Evolutionary conservation across 306 rosid genomes (phyloP).

Genomic region (Trifolium subterraneum): DNA sequence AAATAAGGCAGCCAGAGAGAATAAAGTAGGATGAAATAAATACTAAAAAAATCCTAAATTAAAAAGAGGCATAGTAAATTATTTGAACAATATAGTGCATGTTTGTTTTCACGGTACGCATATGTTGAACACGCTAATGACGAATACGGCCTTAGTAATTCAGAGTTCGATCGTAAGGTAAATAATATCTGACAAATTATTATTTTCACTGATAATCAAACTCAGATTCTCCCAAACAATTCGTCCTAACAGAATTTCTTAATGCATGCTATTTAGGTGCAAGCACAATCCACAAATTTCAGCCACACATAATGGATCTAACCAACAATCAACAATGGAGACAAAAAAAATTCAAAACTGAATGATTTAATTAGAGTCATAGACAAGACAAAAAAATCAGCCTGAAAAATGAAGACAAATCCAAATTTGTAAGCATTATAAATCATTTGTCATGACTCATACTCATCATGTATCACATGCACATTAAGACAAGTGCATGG

Average conservation of each 20-base stretch:
- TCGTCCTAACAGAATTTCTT: too few relatives aligned
- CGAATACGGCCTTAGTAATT: too few relatives aligned
- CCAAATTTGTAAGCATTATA: slow-evolving; percentile 38
- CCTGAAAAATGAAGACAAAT: slow-evolving; percentile 12
- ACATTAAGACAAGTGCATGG: slow-evolving; percentile 12
- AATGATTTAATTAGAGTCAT: slow-evolving; percentile 22
- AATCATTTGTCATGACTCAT: slow-evolving; percentile 27
- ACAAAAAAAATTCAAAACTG: slow-evolving; percentile 21
- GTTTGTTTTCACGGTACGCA: too few relatives aligned
- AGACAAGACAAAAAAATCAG: slow-evolving; percentile 32
- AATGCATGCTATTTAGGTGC: slow-evolving; percentile 28
- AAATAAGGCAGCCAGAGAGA: background rate
- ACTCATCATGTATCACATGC: slow-evolving; percentile 40
- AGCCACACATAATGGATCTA: slow-evolving; percentile 44
- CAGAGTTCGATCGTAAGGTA: too few relatives aligned
- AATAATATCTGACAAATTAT: too few relatives aligned
- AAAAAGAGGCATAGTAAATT: background rate
- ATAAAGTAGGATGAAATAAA: background rate
- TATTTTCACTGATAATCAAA: too few relatives aligned
- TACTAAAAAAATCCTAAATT: background rate
- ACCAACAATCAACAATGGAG: slow-evolving; percentile 4
- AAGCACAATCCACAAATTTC: slow-evolving; percentile 27
- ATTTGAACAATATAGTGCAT: background rate
- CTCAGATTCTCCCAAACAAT: too few relatives aligned
- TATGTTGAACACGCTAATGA: too few relatives aligned